Evolutionary conservation across 176 grass and related monocot species (phyloP).

Genomic region (Stipa capillata): DNA sequence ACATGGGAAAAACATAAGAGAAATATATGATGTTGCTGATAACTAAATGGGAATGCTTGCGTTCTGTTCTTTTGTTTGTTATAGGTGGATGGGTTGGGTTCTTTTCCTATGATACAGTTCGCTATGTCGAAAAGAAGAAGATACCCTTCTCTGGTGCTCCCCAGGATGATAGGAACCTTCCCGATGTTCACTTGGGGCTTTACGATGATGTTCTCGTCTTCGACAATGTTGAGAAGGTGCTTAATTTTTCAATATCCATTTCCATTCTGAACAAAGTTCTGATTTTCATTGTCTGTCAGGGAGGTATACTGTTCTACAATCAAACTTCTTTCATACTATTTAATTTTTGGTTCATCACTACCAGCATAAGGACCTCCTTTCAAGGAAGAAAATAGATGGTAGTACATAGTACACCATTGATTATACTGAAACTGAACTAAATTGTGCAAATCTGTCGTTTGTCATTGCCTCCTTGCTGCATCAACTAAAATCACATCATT

Average conservation of each 20-base stretch:
- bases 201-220: constrained; percentile 82
- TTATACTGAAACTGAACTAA: neutral
- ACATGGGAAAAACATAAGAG: neutral
- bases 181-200: constrained; percentile 77
- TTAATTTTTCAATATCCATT: neutral
- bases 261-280: neutral
- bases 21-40: neutral
- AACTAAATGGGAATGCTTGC: neutral
- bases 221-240: constrained; percentile 85
- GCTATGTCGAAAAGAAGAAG: constrained; percentile 88
- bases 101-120: constrained; percentile 81
- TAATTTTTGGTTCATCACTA: neutral
- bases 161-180: constrained; percentile 61
- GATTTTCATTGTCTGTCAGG: neutral
- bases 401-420: neutral
- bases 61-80: neutral
- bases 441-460: neutral
- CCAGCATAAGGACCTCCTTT: neutral
- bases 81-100: constrained; percentile 84
- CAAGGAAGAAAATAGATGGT: neutral
- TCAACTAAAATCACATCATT: neutral
- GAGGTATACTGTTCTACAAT: neutral
- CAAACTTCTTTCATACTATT: neutral
- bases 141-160: constrained; percentile 65
- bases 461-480: neutral